Percentiles rank a stretch among this genome's conserved stretches.
These are phyloP conservation scores for Nigrograna mackinnonii DNA, from an alignment of 2,329 filamentous ascomycete species.

Conservation along the genomic window DNA sequence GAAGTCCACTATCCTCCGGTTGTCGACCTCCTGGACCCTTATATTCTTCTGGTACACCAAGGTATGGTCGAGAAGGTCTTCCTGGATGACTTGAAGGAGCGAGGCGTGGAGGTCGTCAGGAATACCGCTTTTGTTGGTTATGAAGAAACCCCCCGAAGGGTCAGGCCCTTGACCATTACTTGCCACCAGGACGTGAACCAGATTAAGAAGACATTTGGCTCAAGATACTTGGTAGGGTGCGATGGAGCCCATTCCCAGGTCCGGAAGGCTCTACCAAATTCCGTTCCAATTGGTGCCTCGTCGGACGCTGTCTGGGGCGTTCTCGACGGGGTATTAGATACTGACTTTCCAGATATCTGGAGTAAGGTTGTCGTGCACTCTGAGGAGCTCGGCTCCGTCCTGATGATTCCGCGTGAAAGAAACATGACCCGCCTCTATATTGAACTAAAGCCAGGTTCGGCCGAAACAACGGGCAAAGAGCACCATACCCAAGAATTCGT, in stretches of 20 bases:
- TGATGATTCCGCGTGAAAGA: slow-evolving; percentile 74
- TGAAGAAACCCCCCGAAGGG: slow-evolving; percentile 42
- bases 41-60: slow-evolving; percentile 65
- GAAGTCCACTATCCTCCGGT: slow-evolving; percentile 67
- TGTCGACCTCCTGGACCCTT: slow-evolving; percentile 57
- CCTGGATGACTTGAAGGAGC: slow-evolving; percentile 68
- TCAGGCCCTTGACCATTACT: slow-evolving; percentile 45
- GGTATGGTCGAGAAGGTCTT: slow-evolving; percentile 76
- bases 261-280: slow-evolving; percentile 60
- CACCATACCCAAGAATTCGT: slow-evolving; percentile 66
- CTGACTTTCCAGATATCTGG: slow-evolving; percentile 76
- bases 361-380: slow-evolving; percentile 73
- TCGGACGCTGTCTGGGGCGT: slow-evolving; percentile 71
- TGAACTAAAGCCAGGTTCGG: slow-evolving; percentile 44
- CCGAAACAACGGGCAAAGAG: slow-evolving; percentile 32
- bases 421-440: slow-evolving; percentile 70
- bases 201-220: slow-evolving; percentile 50
- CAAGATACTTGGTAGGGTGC: slow-evolving; percentile 71
- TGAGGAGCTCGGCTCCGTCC: slow-evolving; percentile 67
- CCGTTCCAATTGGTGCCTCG: slow-evolving; percentile 52
- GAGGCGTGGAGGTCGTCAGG: slow-evolving; percentile 65
- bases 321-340: slow-evolving; percentile 70
- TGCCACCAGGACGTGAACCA: slow-evolving; percentile 45
- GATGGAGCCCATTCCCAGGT: slow-evolving; percentile 75
- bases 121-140: slow-evolving; percentile 65